Percentiles rank a stretch among this genome's conserved stretches.
These are phyloP conservation scores for Pseudogymnoascus pannorum DNA, from an alignment of 2,329 filamentous ascomycete species.

Conservation along the genomic window DNA sequence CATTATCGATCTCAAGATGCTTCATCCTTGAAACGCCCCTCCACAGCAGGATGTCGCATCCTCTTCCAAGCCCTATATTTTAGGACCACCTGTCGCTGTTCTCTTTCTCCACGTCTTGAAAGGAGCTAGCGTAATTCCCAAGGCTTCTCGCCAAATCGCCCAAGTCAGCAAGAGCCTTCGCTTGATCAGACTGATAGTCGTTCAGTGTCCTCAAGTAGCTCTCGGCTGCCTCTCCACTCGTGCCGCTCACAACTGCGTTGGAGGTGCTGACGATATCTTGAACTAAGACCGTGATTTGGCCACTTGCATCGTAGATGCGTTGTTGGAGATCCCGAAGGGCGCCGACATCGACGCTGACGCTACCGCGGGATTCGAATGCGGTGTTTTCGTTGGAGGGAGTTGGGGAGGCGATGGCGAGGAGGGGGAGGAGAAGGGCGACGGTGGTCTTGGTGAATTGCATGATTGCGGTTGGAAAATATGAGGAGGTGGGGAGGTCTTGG, in stretches of 20 bases:
- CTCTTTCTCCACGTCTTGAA: background rate
- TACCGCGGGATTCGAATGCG: background rate
- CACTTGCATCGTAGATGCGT: background rate
- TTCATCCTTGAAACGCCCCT: background rate
- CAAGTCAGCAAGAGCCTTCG: background rate
- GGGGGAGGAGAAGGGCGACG: background rate
- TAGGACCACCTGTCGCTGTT: background rate
- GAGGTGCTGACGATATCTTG: background rate
- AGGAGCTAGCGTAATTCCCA: background rate
- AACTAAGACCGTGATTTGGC: background rate
- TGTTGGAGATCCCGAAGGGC: background rate
- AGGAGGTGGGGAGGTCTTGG: background rate
- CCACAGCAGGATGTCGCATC: background rate
- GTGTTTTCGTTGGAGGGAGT: background rate
- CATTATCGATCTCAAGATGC: background rate
- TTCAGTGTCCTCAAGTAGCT: background rate
- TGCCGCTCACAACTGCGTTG: background rate
- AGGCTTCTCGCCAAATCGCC: background rate
- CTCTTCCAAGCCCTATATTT: background rate
- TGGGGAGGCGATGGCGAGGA: background rate
- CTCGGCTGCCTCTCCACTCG: background rate
- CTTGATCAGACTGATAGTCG: background rate
- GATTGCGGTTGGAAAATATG: background rate
- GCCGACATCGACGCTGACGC: background rate
- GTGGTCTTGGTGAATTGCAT: background rate